Evolutionary conservation across 495 filamentous ascomycete species (phyloP).

Genomic region (Aspergillus ostianus): DNA sequence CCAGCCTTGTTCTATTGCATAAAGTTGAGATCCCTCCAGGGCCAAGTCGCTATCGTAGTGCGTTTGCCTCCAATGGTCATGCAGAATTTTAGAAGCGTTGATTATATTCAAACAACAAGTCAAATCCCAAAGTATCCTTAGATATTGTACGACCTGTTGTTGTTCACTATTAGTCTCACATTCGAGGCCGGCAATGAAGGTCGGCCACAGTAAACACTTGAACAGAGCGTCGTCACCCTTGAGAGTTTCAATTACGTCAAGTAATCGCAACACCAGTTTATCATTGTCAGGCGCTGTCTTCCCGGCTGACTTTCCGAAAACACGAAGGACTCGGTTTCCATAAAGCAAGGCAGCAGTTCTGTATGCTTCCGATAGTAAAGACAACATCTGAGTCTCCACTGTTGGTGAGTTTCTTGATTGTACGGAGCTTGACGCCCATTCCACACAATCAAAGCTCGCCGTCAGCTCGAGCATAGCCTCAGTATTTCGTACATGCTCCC

Average conservation of each 20-base stretch:
- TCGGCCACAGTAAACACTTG: conserved; percentile 53
- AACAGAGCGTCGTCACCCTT: conserved; percentile 41
- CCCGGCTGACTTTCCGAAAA: background rate
- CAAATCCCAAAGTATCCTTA: conserved; percentile 24
- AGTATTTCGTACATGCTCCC: conserved; percentile 10
- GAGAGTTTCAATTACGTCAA: conserved; percentile 38
- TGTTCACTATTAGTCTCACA: conserved; percentile 8
- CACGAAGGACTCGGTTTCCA: conserved; percentile 16
- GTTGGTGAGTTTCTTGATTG: conserved; percentile 25
- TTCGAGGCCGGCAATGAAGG: conserved; percentile 51
- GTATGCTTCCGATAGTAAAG: conserved; percentile 18
- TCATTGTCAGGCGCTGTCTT: conserved; percentile 5
- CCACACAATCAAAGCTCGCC: conserved; percentile 17
- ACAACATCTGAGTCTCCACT: conserved; percentile 15
- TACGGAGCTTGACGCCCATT: conserved; percentile 26
- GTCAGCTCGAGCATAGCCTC: conserved; percentile 13
- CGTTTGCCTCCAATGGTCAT: background rate
- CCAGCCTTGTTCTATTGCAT: conserved; percentile 13
- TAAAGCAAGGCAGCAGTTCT: conserved; percentile 17
- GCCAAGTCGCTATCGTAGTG: background rate
- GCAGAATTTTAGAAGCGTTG: conserved; percentile 16
- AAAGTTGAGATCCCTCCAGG: conserved; percentile 7
- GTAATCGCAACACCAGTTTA: conserved; percentile 35
- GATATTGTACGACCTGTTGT: conserved; percentile 11
- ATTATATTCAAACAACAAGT: conserved; percentile 32